Conservation (phyloP, 2,329 filamentous ascomycete species). For the Verticillium longisporum region DNA sequence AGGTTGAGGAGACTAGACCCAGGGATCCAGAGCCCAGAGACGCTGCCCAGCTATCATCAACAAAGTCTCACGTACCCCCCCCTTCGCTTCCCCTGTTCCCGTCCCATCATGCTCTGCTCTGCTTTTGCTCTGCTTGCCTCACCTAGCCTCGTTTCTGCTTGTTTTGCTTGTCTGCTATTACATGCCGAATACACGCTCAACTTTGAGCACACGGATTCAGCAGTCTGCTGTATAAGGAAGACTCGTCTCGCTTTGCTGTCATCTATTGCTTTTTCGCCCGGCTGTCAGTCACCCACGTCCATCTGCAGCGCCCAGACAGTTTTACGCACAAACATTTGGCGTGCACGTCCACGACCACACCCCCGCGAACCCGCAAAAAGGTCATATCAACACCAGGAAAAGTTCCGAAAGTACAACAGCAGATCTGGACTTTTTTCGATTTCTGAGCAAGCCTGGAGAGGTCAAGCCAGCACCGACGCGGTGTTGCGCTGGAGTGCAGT, state of each 20-base stretch:
- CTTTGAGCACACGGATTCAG: background rate
- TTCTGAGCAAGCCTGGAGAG: background rate
- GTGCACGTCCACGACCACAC: background rate
- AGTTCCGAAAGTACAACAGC: background rate
- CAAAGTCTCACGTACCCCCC: background rate
- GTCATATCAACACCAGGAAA: background rate
- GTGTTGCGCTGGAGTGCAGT: background rate
- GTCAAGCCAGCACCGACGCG: background rate
- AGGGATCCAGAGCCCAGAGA: background rate
- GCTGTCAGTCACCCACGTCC: background rate
- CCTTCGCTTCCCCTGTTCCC: slow-evolving; percentile 2
- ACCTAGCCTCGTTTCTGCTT: background rate
- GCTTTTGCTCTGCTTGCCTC: slow-evolving; percentile 4
- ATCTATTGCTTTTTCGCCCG: background rate
- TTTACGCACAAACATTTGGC: slow-evolving; percentile 1
- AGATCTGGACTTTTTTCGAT: background rate
- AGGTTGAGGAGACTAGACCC: background rate
- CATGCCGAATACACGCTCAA: background rate
- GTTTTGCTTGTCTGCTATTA: background rate
- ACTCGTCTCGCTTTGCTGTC: background rate
- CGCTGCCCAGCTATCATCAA: background rate
- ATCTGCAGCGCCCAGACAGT: slow-evolving; percentile 1
- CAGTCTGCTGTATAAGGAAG: background rate
- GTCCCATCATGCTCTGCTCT: slow-evolving; percentile 1
- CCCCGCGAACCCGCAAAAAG: background rate